These are phyloP conservation scores for Fagopyrum esculentum DNA, from an alignment of 148 eudicot species.

Conservation along the genomic window DNA sequence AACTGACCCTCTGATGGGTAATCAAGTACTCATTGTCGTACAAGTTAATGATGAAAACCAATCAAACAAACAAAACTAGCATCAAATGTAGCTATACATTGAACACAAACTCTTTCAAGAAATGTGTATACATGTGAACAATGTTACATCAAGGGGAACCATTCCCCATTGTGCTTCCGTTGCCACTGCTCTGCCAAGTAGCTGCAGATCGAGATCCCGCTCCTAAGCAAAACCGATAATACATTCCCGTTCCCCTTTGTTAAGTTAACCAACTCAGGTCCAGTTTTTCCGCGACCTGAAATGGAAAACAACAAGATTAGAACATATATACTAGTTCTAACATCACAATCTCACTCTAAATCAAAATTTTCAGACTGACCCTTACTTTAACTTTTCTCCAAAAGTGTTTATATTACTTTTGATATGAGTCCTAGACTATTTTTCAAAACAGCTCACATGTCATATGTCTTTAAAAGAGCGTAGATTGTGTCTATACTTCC, in stretches of 20 bases:
- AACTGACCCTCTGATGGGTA: not conserved
- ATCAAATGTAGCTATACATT: slow-evolving; percentile 2
- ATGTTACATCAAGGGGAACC: slow-evolving; percentile 6
- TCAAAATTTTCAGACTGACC: not conserved
- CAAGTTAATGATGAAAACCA: not conserved
- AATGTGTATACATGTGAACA: not conserved
- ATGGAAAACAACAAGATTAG: slow-evolving; percentile 20
- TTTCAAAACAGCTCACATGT: slow-evolving; percentile 27
- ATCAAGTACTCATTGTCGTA: not conserved
- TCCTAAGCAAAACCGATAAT: not conserved
- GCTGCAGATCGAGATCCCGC: not conserved
- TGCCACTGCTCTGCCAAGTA: not conserved
- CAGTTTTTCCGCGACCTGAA: slow-evolving; percentile 85
- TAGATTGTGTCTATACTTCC: slow-evolving; percentile 80
- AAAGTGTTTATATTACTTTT: not conserved
- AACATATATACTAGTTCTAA: slow-evolving; percentile 3
- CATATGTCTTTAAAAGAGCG: slow-evolving; percentile 79
- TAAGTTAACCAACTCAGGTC: slow-evolving; percentile 37
- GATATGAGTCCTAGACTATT: slow-evolving; percentile 15
- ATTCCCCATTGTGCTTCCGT: not conserved
- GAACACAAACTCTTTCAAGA: not conserved
- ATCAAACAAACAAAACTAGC: not conserved
- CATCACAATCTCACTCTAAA: not conserved
- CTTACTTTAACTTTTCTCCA: slow-evolving; percentile 10
- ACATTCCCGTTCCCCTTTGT: not conserved